Base-by-base conservation (phyloP, 2,329 filamentous ascomycete species). In the Aspergillus sp. region DNA sequence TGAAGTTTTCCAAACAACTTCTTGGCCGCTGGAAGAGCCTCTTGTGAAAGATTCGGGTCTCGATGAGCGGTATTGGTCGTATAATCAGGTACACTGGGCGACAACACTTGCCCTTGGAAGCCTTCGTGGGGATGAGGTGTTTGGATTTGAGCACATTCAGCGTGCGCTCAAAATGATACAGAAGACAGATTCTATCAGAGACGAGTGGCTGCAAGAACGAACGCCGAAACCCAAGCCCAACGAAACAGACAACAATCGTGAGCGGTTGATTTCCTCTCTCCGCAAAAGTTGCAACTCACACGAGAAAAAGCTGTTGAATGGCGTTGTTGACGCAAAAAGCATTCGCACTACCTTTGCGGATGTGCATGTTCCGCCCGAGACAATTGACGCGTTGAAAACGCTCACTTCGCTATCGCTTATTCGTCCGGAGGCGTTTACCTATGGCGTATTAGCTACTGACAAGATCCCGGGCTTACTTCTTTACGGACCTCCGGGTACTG, bases 381-480 rank as follows among this genome's bases (percentile, higher is more conserved):
- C 91, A 2, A 89, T 96, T 31, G 90, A 95, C 21, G 90, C 93
- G 1, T 82, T 99, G 55, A 92, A 93, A 71, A 91, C 91, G 5
- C 82, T 98, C 51, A 99, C 95, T 0, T 91, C 90, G 1, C 80
- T 99, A 17, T 95, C 93, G 0, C 81, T 99, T 5, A 81, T 91
- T 51, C 87, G 93, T 0, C 95, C 95, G 0, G 93, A 98, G 61
- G 93, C 93, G n/a, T 99, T 98, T 75, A 88, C 87, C 11, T 99
- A 99, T 66, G 95, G 95, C 74, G 91, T 99, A 4, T 83, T 99
- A 12, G 90, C 92, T 2, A 91, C 87, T 0, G 93, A 98, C 70
- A 90, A 91, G 66, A 96, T 99, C 49, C 90, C 93, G 0, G 95
- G 95, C 14, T 86, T 95, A 48, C 84, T 96, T 1, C 80, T 96